Evolutionary conservation across 257 asterid genomes (phyloP).

Genomic region (Ligustrum vulgare): DNA sequence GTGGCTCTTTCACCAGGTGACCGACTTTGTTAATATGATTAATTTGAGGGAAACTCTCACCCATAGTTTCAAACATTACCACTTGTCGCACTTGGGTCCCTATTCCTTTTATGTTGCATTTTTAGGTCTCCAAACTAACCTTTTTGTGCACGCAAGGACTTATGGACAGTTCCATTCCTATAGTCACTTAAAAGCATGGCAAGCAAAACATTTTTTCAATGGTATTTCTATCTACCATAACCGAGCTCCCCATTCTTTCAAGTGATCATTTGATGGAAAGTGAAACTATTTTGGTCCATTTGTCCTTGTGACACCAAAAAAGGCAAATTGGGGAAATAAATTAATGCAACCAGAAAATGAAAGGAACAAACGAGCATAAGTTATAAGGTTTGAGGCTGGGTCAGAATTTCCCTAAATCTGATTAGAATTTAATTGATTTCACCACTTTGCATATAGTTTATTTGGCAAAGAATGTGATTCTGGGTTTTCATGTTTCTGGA

Average conservation of each 20-base stretch:
- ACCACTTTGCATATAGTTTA: conserved; percentile 6
- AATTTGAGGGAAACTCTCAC: not conserved
- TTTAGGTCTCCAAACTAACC: not conserved
- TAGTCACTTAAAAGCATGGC: not conserved
- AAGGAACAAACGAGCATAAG: not conserved
- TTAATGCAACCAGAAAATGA: not conserved
- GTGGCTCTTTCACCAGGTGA: conserved; percentile 78
- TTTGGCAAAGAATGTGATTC: not conserved
- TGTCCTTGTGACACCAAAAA: not conserved
- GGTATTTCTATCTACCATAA: no score
- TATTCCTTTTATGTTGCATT: not conserved
- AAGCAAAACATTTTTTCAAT: no score
- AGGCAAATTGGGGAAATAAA: not conserved
- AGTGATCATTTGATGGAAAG: not conserved
- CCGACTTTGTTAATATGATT: conserved; percentile 17
- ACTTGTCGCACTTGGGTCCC: not conserved
- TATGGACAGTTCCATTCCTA: not conserved
- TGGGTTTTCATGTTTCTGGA: conserved; percentile 9
- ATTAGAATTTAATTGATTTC: conserved; percentile 13
- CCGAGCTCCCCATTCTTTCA: not conserved
- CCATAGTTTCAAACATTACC: not conserved
- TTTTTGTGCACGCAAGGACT: not conserved
- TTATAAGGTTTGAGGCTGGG: not conserved
- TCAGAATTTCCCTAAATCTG: not conserved
- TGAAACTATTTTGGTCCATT: not conserved